Evolutionary conservation across 306 rosid genomes (phyloP).

Genomic region (Castanospermum australe): DNA sequence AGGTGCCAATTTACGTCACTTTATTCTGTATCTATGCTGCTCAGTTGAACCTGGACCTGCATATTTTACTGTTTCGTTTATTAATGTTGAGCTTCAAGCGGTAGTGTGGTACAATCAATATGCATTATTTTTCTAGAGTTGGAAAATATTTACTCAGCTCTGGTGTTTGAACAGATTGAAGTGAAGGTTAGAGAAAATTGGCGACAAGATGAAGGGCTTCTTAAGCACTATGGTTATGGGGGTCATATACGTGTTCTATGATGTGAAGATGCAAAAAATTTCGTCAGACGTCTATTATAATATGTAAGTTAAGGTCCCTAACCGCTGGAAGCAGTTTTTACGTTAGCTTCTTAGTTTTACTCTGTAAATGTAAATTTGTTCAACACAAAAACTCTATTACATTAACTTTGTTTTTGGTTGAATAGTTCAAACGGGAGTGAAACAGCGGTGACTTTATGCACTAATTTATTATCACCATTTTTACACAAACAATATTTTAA

Average conservation of each 20-base stretch:
- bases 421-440: not conserved
- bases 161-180: conserved; percentile 66
- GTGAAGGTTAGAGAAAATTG: conserved; percentile 92
- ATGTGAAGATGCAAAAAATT: conserved; percentile 18
- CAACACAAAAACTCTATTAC: too few relatives aligned
- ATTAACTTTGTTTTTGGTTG: not conserved
- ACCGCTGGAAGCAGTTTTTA: conserved; percentile 19
- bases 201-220: conserved; percentile 88
- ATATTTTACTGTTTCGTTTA: not conserved
- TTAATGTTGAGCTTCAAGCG: conserved; percentile 11
- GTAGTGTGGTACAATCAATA: not conserved
- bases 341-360: conserved; percentile 15
- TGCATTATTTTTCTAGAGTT: not conserved
- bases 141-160: conserved; percentile 23
- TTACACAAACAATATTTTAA: not conserved
- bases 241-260: conserved; percentile 67
- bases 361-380: too few relatives aligned
- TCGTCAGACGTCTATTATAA: not conserved
- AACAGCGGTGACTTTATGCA: not conserved
- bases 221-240: conserved; percentile 83
- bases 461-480: not conserved
- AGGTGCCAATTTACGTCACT: conserved; percentile 46
- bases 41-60: not conserved
- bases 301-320: conserved; percentile 31
- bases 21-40: not conserved